These are phyloP conservation scores for Piromyces finnis DNA, from an alignment of 192 early-diverging fungal species.

Conservation along the genomic window DNA sequence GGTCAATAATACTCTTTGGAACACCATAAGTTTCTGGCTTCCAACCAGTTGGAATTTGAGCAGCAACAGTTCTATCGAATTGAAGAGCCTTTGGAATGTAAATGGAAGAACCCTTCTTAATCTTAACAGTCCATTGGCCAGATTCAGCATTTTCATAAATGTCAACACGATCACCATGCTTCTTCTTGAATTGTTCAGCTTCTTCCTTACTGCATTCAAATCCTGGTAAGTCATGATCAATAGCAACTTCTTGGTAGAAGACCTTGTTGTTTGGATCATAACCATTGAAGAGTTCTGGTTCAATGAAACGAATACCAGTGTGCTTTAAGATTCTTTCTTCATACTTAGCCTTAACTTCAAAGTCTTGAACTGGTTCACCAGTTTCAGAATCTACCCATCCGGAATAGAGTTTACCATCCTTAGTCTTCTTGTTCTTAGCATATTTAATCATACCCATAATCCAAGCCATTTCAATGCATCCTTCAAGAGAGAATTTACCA, in stretches of 20 bases:
- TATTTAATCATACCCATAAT: constrained; percentile 92
- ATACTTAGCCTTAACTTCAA: constrained; percentile 76
- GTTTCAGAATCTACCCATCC: constrained; percentile 87
- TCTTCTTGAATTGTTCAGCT: constrained; percentile 59
- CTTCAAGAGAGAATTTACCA: constrained; percentile 73
- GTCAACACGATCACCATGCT: constrained; percentile 63
- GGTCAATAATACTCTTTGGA: constrained; percentile 70
- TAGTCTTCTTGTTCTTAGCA: constrained; percentile 54
- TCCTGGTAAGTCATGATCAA: constrained; percentile 70
- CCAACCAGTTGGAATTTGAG: constrained; percentile 92
- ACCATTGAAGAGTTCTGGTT: constrained; percentile 66
- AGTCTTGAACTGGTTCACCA: constrained; percentile 65
- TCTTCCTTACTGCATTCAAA: constrained; percentile 77
- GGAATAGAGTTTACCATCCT: constrained; percentile 51
- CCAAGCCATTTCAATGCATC: constrained; percentile 94
- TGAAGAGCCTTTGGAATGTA: constrained; percentile 84
- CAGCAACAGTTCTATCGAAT: constrained; percentile 77
- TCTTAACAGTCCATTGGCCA: constrained; percentile 55
- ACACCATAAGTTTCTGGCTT: constrained; percentile 78
- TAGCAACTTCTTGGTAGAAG: constrained; percentile 73
- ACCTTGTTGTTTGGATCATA: constrained; percentile 71
- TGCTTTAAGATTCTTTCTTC: constrained; percentile 77
- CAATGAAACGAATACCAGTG: constrained; percentile 80
- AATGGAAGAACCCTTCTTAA: constrained; percentile 74
- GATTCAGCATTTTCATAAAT: constrained; percentile 38